Evolutionary conservation across 495 filamentous ascomycete species (phyloP).

Genomic region (Halenospora varia): DNA sequence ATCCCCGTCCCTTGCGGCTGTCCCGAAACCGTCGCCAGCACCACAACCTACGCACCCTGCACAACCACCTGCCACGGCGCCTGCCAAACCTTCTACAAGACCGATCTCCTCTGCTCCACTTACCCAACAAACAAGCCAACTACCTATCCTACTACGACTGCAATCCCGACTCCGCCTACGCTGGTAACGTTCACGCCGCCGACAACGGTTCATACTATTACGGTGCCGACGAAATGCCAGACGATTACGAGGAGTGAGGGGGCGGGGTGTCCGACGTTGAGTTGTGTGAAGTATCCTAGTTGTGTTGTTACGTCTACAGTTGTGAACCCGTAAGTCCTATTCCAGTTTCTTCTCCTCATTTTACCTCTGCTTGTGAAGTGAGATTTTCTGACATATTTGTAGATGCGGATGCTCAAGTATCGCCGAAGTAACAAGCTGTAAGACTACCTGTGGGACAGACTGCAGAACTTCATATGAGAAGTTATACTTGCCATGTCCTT

Average conservation of each 20-base stretch:
- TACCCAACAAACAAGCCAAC: not conserved
- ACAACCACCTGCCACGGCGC: not conserved
- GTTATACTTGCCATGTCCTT: constrained; percentile 1
- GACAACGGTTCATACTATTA: too few relatives aligned
- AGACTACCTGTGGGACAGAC: not conserved
- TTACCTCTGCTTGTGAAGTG: not conserved
- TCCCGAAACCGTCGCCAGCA: not conserved
- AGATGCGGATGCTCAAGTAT: not conserved
- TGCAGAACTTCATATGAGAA: not conserved
- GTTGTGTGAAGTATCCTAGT: too few relatives aligned
- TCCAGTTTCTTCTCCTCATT: not conserved
- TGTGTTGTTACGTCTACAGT: too few relatives aligned
- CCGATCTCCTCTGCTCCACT: not conserved
- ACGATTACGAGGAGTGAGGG: too few relatives aligned
- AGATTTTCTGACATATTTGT: too few relatives aligned
- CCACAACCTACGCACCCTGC: constrained; percentile 2
- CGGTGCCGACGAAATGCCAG: too few relatives aligned
- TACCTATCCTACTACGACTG: not conserved
- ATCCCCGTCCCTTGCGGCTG: constrained; percentile 6
- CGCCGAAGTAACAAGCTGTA: not conserved
- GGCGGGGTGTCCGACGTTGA: too few relatives aligned
- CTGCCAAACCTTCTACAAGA: not conserved
- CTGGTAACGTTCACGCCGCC: not conserved
- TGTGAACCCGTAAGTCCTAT: too few relatives aligned
- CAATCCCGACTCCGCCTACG: not conserved